phyloP scores from a whole-genome alignment of 2,329 filamentous ascomycete species.

The Emmonsia crescens region DNA sequence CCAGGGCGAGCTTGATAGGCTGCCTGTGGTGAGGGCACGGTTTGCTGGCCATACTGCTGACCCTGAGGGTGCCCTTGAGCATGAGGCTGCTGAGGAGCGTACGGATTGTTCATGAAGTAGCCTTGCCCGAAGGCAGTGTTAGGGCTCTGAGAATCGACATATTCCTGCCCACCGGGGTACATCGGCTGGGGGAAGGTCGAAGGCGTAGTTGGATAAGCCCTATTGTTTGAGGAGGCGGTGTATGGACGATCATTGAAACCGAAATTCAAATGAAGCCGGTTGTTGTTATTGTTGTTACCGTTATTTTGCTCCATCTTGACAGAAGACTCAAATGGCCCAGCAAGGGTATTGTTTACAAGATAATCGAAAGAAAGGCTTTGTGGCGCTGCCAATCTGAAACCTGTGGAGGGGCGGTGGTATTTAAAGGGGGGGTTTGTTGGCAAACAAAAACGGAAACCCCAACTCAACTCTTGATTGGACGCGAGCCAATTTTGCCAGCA shows the following conservation, averaged over 20 bases:
- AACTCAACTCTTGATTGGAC: neutral
- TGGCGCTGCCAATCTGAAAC: constrained; percentile 1
- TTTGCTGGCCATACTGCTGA: constrained; percentile 43
- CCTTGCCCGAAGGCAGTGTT: constrained; percentile 34
- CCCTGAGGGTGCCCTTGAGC: constrained; percentile 32
- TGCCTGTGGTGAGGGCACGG: constrained; percentile 46
- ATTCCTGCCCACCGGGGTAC: constrained; percentile 51
- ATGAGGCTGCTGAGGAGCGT: constrained; percentile 28
- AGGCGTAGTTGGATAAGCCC: constrained; percentile 75
- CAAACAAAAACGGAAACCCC: neutral
- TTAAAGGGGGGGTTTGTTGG: neutral
- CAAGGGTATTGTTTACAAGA: constrained; percentile 6
- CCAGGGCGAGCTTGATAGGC: constrained; percentile 41
- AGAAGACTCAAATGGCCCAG: constrained; percentile 38
- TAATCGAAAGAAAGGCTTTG: constrained; percentile 6
- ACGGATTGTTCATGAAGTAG: constrained; percentile 56
- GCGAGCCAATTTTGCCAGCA: neutral
- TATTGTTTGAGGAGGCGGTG: constrained; percentile 50
- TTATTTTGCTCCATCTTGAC: constrained; percentile 45
- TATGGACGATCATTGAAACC: constrained; percentile 53
- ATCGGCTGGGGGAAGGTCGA: constrained; percentile 95
- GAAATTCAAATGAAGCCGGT: constrained; percentile 37
- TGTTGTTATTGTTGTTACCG: constrained; percentile 53
- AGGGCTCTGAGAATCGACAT: constrained; percentile 39
- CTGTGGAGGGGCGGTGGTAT: neutral